Conservation (phyloP, 1,284 basidiomycete species). For the Cryptococcus amylolentus region DNA sequence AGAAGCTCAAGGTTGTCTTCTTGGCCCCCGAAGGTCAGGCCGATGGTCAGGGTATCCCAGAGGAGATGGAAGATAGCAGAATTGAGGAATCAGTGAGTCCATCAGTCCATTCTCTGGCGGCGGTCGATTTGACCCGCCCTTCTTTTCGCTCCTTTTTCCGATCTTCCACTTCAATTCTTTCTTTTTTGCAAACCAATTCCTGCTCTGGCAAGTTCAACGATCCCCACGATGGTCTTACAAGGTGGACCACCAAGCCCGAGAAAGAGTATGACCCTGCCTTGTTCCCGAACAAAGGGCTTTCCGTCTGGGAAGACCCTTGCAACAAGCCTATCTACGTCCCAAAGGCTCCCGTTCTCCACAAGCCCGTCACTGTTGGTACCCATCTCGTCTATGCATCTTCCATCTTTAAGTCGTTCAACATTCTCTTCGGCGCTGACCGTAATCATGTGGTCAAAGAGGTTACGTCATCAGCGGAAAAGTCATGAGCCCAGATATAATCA, state of each 20-base stretch:
- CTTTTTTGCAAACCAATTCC: neutral
- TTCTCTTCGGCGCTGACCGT: no score
- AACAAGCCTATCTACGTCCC: constrained; percentile 14
- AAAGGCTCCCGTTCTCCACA: neutral
- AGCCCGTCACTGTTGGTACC: neutral
- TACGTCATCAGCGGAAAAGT: no score
- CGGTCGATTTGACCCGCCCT: constrained; percentile 2
- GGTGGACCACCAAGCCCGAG: constrained; percentile 31
- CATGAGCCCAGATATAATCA: no score
- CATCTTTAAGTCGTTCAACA: no score
- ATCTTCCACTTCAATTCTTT: neutral
- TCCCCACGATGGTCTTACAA: constrained; percentile 24
- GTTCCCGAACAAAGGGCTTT: constrained; percentile 38
- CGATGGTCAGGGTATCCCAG: constrained; percentile 56
- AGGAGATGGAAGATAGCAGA: constrained; percentile 65
- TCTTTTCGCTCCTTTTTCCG: neutral
- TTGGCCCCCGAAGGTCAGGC: constrained; percentile 79
- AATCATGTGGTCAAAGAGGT: no score
- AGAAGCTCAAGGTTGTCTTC: constrained; percentile 92
- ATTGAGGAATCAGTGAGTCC: constrained; percentile 56
- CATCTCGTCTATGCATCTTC: no score
- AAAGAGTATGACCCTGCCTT: constrained; percentile 29
- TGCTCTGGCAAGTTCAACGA: constrained; percentile 6
- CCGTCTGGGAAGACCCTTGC: constrained; percentile 34
- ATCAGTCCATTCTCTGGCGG: neutral